Conservation (phyloP, 2,329 filamentous ascomycete genomes). For the Trichoderma atrobrunneum region DNA sequence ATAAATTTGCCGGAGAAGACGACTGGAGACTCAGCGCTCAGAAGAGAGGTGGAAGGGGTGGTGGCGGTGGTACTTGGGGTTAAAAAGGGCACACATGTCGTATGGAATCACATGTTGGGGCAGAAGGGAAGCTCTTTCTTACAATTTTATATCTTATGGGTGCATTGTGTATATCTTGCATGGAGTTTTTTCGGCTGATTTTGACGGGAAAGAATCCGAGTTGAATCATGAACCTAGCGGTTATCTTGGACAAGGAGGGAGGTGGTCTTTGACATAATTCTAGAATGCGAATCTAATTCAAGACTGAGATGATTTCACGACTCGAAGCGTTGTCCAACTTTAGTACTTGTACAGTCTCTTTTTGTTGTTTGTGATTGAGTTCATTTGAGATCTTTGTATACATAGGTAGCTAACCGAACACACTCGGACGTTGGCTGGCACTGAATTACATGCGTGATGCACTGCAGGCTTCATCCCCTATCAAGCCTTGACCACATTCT, state of each 20-base stretch:
- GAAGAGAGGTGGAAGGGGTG: slow-evolving; percentile 76
- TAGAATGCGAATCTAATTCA: background rate
- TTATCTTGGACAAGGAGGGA: background rate
- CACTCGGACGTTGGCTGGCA: background rate
- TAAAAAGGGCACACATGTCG: slow-evolving; percentile 34
- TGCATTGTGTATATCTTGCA: background rate
- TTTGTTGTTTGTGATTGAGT: background rate
- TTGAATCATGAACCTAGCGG: background rate
- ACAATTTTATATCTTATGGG: background rate
- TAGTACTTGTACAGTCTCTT: background rate
- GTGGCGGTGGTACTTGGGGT: slow-evolving; percentile 88
- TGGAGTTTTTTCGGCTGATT: background rate
- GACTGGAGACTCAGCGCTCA: slow-evolving; percentile 94
- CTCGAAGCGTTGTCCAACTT: background rate
- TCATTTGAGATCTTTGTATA: background rate
- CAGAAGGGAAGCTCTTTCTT: background rate
- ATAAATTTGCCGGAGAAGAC: slow-evolving; percentile 86
- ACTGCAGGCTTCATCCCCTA: background rate
- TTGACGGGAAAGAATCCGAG: background rate
- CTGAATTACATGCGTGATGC: background rate
- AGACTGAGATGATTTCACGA: background rate
- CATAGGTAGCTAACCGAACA: background rate
- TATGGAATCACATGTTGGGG: background rate
- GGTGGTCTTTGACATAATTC: background rate
- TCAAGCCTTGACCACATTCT: background rate